Base-by-base conservation (phyloP, 495 filamentous ascomycete species). In the Poronia punctata region DNA sequence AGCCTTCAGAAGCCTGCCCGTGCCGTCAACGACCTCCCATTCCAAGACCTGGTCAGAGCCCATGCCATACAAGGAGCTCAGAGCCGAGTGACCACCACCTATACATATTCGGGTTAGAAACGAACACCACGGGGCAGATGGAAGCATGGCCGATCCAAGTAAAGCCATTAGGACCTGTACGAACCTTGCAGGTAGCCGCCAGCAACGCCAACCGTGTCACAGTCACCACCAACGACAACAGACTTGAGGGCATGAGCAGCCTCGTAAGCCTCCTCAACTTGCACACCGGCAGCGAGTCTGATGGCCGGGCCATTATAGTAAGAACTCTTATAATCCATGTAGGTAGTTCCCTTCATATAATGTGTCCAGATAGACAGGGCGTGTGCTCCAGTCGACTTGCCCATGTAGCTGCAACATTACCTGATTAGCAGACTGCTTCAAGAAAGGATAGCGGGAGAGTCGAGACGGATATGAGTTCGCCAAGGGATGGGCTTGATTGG, bases 281-380 rank as follows among this genome's bases (percentile, higher is more conserved):
- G 62, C 5, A 78, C 65, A 29, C 76, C 79, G n/a, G 77, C 62
- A 4, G 76, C 75, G 40, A 79, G 55, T 47, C 74, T 77, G 35
- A 79, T 60, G 11, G 73, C 75, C 0, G 70, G 56, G 0, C 77
- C 74, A 2, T 40, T 53, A 45, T 75, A 78, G 2, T n/a, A 75
- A 74, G 32, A 78, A 46, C 46, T 70, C 5, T 60, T 49, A 40
- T 60, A 69, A 11, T 60, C 52, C 20, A 63, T 53, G 47, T 72
- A 54, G 14, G 58, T 38, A 15, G 70, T 70, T 18, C 53, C 52
- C 45, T 68, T 72, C 21, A 76, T 52, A 38, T 70, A 49, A 41
- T 70, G 74, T 30, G 60, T 78, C 72, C 64, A 76, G 30, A 70
- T 53, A 19, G 56, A 62, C 8, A 72, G 57, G 17, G 64, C 69